Conservation (phyloP, 768 basidiomycete genomes). For the Pleurotus tuoliensis region DNA sequence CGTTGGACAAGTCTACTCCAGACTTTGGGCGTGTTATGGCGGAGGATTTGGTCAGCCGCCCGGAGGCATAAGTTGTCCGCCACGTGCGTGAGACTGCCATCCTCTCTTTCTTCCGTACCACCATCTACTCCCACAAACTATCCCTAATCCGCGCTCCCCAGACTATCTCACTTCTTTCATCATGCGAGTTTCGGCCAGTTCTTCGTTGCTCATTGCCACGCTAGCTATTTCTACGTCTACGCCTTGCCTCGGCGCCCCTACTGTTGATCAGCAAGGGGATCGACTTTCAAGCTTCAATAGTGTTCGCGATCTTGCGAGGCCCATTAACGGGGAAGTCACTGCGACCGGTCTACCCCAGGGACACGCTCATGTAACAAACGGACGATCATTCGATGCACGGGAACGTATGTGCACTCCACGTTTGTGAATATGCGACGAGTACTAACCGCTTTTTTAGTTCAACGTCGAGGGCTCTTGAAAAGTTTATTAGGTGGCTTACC, state of each 20-base stretch:
- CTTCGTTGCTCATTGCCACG: slow-evolving; percentile 43
- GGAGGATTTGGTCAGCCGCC: neutral
- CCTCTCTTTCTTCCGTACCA: slow-evolving; percentile 1
- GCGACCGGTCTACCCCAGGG: too few species aligned
- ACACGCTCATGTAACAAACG: too few species aligned
- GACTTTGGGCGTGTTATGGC: slow-evolving; percentile 3
- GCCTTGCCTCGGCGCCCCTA: slow-evolving; percentile 39
- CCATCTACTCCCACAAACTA: slow-evolving; percentile 4
- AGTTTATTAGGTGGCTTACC: neutral
- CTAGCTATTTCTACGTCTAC: slow-evolving; percentile 51
- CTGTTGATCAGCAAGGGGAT: slow-evolving; percentile 25
- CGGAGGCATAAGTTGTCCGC: neutral
- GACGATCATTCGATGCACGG: too few species aligned
- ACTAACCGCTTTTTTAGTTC: too few species aligned
- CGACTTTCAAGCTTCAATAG: neutral
- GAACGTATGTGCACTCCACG: too few species aligned
- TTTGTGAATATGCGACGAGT: too few species aligned
- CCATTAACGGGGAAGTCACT: neutral
- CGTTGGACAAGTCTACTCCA: neutral
- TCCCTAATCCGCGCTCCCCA: neutral
- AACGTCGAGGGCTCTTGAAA: neutral
- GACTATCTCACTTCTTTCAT: slow-evolving; percentile 13
- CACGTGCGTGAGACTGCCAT: neutral
- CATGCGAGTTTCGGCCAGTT: slow-evolving; percentile 46
- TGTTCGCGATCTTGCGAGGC: neutral